These are phyloP conservation scores for Lomentospora prolificans DNA, from an alignment of 2,329 filamentous ascomycete species.

Conservation along the genomic window DNA sequence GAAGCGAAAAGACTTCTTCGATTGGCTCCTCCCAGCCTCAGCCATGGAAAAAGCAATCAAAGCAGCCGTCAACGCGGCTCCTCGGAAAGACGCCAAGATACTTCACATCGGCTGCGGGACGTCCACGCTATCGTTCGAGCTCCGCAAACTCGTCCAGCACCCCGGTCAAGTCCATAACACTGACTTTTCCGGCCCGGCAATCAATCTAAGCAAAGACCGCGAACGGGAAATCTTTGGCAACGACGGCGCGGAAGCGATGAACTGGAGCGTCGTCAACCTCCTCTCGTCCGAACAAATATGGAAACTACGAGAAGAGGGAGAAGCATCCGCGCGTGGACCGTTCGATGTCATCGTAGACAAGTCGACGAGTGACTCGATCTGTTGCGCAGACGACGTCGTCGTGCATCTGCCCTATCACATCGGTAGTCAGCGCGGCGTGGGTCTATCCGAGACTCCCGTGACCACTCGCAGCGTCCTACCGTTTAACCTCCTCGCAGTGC, in stretches of 20 bases:
- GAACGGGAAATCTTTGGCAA: background rate
- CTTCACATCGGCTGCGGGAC: constrained; percentile 6
- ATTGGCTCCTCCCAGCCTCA: constrained; percentile 5
- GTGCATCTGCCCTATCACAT: background rate
- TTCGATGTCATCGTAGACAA: constrained; percentile 5
- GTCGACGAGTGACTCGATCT: constrained; percentile 5
- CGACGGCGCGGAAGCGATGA: background rate
- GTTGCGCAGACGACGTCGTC: constrained; percentile 1
- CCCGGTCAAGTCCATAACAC: constrained; percentile 4
- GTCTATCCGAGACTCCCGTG: too few relatives aligned
- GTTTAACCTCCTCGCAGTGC: background rate
- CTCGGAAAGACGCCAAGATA: background rate
- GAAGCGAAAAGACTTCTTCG: background rate
- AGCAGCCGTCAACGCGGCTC: background rate
- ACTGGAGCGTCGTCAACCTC: constrained; percentile 3
- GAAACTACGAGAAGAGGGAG: background rate
- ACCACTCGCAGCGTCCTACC: background rate
- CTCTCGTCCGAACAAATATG: background rate
- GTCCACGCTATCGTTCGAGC: constrained; percentile 2
- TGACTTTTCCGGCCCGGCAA: constrained; percentile 4
- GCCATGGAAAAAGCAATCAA: background rate
- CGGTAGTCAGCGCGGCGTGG: too few relatives aligned
- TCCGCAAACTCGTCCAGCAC: background rate
- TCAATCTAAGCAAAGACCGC: background rate
- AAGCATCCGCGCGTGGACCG: background rate